Base-by-base conservation (phyloP, 441 rosid species). In the Pelargonium australe region DNA sequence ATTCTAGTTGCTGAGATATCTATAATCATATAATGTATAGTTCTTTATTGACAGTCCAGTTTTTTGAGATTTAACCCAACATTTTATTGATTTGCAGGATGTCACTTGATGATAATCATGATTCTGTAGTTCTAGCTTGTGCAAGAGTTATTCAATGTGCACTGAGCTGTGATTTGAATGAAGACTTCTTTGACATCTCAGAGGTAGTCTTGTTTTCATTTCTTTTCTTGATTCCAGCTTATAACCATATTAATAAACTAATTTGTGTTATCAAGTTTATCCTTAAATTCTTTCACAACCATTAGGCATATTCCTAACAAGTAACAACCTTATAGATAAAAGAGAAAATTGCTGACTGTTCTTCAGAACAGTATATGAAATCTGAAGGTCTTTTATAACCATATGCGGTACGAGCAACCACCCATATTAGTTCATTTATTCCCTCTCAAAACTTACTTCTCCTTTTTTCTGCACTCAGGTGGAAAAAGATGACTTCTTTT, bases 101-200 rank as follows among this genome's bases (percentile, higher is more conserved):
- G 77, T 86, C 88, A 40, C 87, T 94, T 76, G 98, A 94, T 77
- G 96, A 91, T 81, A 87, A 91, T 83, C 96, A 91, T 77, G 65
- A 78, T 80, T 82, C 87, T 69, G 98, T 89, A 63, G 86, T 94
- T 76, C 75, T 87, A 76, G 91, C 95, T 23, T 85, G 95, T 76
- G 84, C 85, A 65, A 86, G 78, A 81, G 90, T 83, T 75, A 82
- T 94, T 72, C 89, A 85, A 51, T 80, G 85, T 70, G 62, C 82
- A 68, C 83, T 94, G 76, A 81, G 86, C 85, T 91, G 85, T 85
- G 87, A 86, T 80, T 69, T 77, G 70, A 89, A 89, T 63, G 90
- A 84, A 77, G 78, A 75, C 25, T 79, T 86, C 83, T 89, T 85
- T 77, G 83, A 88, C 69, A 79, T 79, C 55, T 82, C 79, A 72